Conservation (phyloP, 108 stramenopile genomes). For the Discostella stelligeroides region DNA sequence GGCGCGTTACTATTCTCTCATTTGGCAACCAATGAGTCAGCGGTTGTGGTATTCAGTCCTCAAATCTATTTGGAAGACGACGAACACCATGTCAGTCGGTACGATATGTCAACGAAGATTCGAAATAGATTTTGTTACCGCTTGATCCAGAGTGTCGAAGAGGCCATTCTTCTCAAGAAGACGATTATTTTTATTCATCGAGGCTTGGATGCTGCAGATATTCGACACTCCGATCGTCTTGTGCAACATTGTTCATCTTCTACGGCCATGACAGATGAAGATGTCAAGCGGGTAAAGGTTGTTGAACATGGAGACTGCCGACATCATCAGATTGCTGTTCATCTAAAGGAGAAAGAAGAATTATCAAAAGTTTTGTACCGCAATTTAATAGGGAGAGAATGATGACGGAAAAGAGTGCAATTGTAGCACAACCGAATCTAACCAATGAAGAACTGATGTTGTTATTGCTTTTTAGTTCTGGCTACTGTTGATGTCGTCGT, state of each 20-base stretch:
- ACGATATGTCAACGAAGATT: neutral
- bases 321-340: conserved; percentile 27
- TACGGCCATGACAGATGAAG: neutral
- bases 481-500: too few species aligned
- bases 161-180: neutral
- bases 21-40: conserved; percentile 5
- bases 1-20: conserved; percentile 23
- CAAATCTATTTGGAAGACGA: conserved; percentile 18
- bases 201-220: conserved; percentile 6
- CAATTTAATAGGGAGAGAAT: neutral
- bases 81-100: conserved; percentile 9
- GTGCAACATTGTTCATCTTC: neutral
- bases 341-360: conserved; percentile 17
- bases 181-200: conserved; percentile 14
- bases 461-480: too few species aligned
- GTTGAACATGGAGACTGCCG: conserved; percentile 16
- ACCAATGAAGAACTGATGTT: too few species aligned
- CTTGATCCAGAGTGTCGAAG: conserved; percentile 3
- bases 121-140: neutral
- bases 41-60: conserved; percentile 25
- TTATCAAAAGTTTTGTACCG: neutral
- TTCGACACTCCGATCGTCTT: conserved; percentile 8
- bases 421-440: too few species aligned
- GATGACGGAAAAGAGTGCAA: too few species aligned
- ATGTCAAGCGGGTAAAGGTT: neutral